Evolutionary conservation across 2,329 filamentous ascomycete genomes (phyloP).

Genomic region (Mycosphaerella sp.): DNA sequence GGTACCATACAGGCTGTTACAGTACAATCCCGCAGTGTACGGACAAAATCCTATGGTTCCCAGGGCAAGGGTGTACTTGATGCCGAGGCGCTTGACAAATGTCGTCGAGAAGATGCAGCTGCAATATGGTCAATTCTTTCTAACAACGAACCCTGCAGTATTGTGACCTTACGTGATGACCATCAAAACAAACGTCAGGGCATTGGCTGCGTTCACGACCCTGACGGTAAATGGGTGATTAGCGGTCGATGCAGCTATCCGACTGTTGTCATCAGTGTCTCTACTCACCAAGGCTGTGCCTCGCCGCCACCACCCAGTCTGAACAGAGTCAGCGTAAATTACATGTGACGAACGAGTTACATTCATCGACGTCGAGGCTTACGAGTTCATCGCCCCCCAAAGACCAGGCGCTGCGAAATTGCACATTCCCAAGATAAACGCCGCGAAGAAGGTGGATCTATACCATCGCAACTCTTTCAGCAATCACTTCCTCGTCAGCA

Average conservation of each 20-base stretch:
- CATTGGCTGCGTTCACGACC: constrained; percentile 65
- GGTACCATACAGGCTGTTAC: constrained; percentile 62
- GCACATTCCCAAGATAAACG: constrained; percentile 63
- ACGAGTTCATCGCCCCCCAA: constrained; percentile 60
- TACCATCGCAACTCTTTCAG: constrained; percentile 51
- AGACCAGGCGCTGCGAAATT: constrained; percentile 66
- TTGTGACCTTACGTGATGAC: constrained; percentile 63
- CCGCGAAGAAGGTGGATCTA: constrained; percentile 66
- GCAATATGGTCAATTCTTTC: too few relatives aligned
- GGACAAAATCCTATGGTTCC: constrained; percentile 67
- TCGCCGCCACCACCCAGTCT: constrained; percentile 65
- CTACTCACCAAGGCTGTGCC: constrained; percentile 55
- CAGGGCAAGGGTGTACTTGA: constrained; percentile 64
- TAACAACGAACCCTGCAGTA: too few relatives aligned
- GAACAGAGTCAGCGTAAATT: too few relatives aligned
- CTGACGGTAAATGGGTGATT: too few relatives aligned
- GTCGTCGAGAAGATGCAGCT: too few relatives aligned
- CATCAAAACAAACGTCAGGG: constrained; percentile 67
- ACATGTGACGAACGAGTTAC: too few relatives aligned
- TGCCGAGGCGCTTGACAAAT: constrained; percentile 62
- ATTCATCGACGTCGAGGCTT: too few relatives aligned
- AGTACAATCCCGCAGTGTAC: constrained; percentile 64
- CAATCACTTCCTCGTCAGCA: too few relatives aligned
- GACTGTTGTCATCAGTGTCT: too few relatives aligned
- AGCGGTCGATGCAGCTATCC: too few relatives aligned